phyloP scores from a whole-genome alignment of 2,329 filamentous ascomycete genomes.

The Chaetomiaceae sp. region DNA sequence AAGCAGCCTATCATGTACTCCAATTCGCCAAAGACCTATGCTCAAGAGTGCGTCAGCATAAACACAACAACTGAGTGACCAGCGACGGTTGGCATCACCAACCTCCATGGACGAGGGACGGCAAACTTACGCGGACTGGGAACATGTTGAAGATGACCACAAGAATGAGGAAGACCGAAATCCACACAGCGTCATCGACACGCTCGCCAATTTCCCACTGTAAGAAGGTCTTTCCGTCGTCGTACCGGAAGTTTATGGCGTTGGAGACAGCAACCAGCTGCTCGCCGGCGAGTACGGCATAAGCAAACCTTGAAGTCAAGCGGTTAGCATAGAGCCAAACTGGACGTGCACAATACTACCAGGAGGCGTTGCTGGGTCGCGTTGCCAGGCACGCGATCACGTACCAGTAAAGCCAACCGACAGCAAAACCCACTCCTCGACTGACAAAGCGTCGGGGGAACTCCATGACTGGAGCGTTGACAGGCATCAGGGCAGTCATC shows the following conservation, averaged over 20 bases:
- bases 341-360: no score
- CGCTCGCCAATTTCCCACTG: conserved; percentile 30
- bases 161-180: conserved; percentile 31
- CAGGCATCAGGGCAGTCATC: conserved; percentile 35
- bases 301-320: conserved; percentile 30
- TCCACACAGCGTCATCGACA: conserved; percentile 34
- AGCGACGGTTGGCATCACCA: conserved; percentile 7
- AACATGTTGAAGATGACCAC: conserved; percentile 32
- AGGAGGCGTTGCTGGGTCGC: no score
- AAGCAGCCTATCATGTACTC: conserved; percentile 35
- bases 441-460: conserved; percentile 34
- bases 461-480: conserved; percentile 35
- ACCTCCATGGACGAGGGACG: neutral
- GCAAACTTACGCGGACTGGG: conserved; percentile 30
- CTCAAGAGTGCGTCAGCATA: neutral
- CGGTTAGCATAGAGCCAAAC: no score
- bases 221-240: conserved; percentile 31
- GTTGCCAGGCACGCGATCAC: neutral
- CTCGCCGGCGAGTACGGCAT: conserved; percentile 31
- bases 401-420: conserved; percentile 36
- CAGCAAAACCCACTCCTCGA: conserved; percentile 33
- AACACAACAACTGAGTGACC: no score
- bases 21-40: conserved; percentile 30
- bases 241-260: conserved; percentile 32
- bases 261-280: conserved; percentile 33